Conservation (phyloP, 2,329 filamentous ascomycete species). For the Intubia oerlemansii region DNA sequence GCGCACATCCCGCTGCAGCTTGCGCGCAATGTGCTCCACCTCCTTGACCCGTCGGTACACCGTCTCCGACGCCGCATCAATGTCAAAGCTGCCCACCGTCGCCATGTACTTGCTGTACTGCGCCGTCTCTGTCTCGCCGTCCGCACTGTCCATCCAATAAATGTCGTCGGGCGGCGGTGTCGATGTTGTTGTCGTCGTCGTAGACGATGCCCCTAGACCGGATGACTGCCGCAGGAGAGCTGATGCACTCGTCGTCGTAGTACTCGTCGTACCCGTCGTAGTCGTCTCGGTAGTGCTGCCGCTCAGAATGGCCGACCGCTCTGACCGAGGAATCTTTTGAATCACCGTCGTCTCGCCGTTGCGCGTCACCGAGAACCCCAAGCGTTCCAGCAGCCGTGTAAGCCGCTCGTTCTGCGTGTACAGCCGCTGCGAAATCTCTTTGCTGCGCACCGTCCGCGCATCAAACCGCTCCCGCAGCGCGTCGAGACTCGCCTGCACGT, state of each 20-base stretch:
- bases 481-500: constrained; percentile 28
- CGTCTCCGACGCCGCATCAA: constrained; percentile 66
- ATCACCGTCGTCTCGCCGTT: constrained; percentile 54
- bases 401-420: constrained; percentile 71
- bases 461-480: constrained; percentile 37
- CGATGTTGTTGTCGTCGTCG: constrained; percentile 34
- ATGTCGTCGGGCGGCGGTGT: constrained; percentile 52
- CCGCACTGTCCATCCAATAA: constrained; percentile 59
- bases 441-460: constrained; percentile 48
- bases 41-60: constrained; percentile 82
- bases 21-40: constrained; percentile 78
- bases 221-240: constrained; percentile 1
- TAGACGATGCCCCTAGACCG: constrained; percentile 19
- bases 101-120: constrained; percentile 58
- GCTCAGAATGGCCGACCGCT: constrained; percentile 34
- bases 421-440: constrained; percentile 65
- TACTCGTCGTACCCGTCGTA: too few relatives aligned
- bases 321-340: constrained; percentile 44
- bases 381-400: constrained; percentile 61
- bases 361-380: constrained; percentile 65
- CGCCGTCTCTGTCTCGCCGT: constrained; percentile 42
- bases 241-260: constrained; percentile 1
- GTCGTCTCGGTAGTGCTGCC: too few relatives aligned
- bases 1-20: constrained; percentile 77
- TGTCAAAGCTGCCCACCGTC: constrained; percentile 56